These are phyloP conservation scores for Leccinum barrowsii DNA, from an alignment of 768 basidiomycete species.

Conservation along the genomic window DNA sequence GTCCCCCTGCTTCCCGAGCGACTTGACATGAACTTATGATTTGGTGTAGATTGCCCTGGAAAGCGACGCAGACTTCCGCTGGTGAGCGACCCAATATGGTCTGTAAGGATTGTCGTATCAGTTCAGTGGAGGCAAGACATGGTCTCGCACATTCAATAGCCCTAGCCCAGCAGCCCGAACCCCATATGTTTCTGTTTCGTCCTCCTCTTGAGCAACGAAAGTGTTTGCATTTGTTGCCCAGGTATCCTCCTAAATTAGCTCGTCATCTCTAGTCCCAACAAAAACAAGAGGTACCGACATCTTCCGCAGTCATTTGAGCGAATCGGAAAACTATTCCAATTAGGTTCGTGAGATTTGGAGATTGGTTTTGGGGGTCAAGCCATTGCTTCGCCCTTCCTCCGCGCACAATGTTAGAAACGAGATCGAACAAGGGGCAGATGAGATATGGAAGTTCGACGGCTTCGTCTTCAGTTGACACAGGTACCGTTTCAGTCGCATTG, in stretches of 20 bases:
- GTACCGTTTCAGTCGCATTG: constrained; percentile 48
- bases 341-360: constrained; percentile 44
- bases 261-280: not conserved
- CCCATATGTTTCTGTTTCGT: constrained; percentile 80
- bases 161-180: constrained; percentile 84
- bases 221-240: constrained; percentile 89
- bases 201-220: constrained; percentile 93
- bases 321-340: constrained; percentile 61
- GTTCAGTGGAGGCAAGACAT: not conserved
- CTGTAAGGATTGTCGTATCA: constrained; percentile 31
- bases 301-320: constrained; percentile 85
- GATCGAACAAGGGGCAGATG: constrained; percentile 77
- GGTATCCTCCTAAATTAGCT: constrained; percentile 66
- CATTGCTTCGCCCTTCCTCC: constrained; percentile 63
- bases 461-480: constrained; percentile 73
- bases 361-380: constrained; percentile 41
- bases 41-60: constrained; percentile 53
- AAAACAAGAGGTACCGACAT: constrained; percentile 47
- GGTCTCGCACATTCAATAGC: constrained; percentile 58
- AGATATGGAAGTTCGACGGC: constrained; percentile 72
- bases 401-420: constrained; percentile 63
- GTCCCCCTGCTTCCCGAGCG: constrained; percentile 48
- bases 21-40: constrained; percentile 57
- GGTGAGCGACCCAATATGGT: constrained; percentile 55
- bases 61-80: constrained; percentile 44